Evolutionary conservation across 2,329 filamentous ascomycete species (phyloP), one percentile per base, ranked within the genome.

Genomic region (Akanthomyces muscarius): DNA sequence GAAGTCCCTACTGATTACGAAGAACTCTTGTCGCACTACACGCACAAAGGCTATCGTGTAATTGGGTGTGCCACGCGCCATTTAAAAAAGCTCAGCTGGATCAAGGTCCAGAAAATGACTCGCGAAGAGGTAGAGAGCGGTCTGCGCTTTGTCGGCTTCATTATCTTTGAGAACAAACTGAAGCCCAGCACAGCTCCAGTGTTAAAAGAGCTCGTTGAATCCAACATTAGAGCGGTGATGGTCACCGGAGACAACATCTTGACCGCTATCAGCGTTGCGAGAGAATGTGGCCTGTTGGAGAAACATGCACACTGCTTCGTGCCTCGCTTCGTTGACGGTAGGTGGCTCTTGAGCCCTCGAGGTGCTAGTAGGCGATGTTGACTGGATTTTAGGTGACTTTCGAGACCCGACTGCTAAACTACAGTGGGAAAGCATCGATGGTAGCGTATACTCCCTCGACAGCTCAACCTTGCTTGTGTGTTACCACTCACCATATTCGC

Each of bases 81-180:
- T 71, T 85, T 98, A 59, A 86, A 87, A 63, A 95, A 92, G 71
- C 81, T 98, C 38, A 96, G 89, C 69, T 97, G 92, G 93, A 86
- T 97, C 61, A 96, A 96, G 73, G 88, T 93, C 7, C 92, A 98
- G 71, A 97, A 96, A 78, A 93, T 98, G 89, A 90, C 87, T 68
- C 89, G 95, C 36, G 79, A 87, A 45, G 90, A 97, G 60, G 93
- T 90, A 10, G 95, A 99, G 75, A 89, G 86, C 3, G 82, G 87
- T 38, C 83, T 99, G 13, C 87, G 94, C 52, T 98, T 99, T 71
- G 84, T 93, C 42, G 95, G 95, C 5, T 99, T 99, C 77, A 98
- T 99, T 71, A 89, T 99, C 61, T 99, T 99, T 69, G 95, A 99
- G 77, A 99, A 99, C 78, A 99, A 99, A 77, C 80, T 99, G 65